Evolutionary conservation across 78 protist species (phyloP).

Genomic region (Dictyostelium intermedium): DNA sequence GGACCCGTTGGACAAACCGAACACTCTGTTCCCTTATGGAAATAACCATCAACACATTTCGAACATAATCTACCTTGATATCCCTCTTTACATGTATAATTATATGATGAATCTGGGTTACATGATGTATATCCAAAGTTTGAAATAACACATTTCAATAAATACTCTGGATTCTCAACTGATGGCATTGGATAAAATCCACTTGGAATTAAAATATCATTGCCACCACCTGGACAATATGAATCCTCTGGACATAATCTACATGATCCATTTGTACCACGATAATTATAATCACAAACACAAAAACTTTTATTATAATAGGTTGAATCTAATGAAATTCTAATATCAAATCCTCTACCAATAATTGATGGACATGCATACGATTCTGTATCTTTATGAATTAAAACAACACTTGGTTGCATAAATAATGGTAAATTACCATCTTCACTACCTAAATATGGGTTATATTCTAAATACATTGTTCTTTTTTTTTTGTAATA

Average conservation of each 20-base stretch:
- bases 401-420: background rate
- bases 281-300: conserved; percentile 9
- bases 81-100: conserved; percentile 13
- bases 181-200: conserved; percentile 50
- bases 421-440: conserved; percentile 45
- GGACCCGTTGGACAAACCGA: conserved; percentile 33
- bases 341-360: conserved; percentile 29
- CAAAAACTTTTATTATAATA: conserved; percentile 38
- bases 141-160: background rate
- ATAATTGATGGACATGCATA: conserved; percentile 58
- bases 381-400: background rate
- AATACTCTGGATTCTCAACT: conserved; percentile 1
- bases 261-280: conserved; percentile 52
- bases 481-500: background rate
- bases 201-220: conserved; percentile 14
- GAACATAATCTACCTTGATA: conserved; percentile 53
- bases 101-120: conserved; percentile 16
- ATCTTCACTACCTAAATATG: background rate
- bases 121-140: conserved; percentile 69
- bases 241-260: conserved; percentile 27
- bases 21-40: conserved; percentile 28
- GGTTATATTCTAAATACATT: conserved; percentile 21
- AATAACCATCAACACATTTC: conserved; percentile 27
- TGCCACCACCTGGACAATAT: conserved; percentile 41
- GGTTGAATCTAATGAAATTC: conserved; percentile 30